These are phyloP conservation scores for Triangularia setosa DNA, from an alignment of 2,329 filamentous ascomycete genomes.

Conservation along the genomic window DNA sequence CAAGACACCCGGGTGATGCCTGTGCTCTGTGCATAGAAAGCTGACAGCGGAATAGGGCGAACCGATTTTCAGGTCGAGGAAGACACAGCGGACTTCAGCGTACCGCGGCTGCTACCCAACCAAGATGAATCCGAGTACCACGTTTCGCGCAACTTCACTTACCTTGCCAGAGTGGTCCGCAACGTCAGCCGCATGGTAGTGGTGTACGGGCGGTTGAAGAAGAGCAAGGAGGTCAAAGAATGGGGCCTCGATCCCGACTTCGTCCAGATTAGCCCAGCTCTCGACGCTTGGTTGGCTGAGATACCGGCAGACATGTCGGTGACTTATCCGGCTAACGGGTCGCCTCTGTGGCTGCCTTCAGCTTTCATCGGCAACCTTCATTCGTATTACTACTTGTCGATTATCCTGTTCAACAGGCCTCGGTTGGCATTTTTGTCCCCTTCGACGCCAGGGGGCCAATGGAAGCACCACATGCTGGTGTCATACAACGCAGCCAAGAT, in stretches of 20 bases:
- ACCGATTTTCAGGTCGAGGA: conserved; percentile 72
- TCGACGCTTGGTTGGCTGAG: conserved; percentile 70
- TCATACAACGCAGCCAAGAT: conserved; percentile 82
- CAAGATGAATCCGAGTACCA: conserved; percentile 72
- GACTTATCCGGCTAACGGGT: conserved; percentile 71
- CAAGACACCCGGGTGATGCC: neutral
- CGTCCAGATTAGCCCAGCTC: conserved; percentile 71
- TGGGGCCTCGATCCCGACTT: conserved; percentile 87
- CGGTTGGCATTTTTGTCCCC: conserved; percentile 77
- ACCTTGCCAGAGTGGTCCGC: conserved; percentile 71
- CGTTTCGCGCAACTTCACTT: conserved; percentile 78
- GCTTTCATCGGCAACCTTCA: conserved; percentile 88
- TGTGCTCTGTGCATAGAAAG: neutral
- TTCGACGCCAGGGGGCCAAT: conserved; percentile 64
- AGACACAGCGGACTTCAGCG: conserved; percentile 70
- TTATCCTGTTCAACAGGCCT: conserved; percentile 84
- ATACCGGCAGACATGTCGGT: conserved; percentile 76
- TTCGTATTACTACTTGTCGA: conserved; percentile 78
- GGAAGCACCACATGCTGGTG: conserved; percentile 83
- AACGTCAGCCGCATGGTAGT: conserved; percentile 75
- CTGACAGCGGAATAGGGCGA: conserved; percentile 51
- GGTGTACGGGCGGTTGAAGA: conserved; percentile 69
- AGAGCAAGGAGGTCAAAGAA: conserved; percentile 64
- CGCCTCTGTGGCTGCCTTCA: conserved; percentile 77
- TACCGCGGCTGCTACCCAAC: conserved; percentile 60